Evolutionary conservation across 2,329 filamentous ascomycete genomes (phyloP).

Genomic region (Fusarium sp.): DNA sequence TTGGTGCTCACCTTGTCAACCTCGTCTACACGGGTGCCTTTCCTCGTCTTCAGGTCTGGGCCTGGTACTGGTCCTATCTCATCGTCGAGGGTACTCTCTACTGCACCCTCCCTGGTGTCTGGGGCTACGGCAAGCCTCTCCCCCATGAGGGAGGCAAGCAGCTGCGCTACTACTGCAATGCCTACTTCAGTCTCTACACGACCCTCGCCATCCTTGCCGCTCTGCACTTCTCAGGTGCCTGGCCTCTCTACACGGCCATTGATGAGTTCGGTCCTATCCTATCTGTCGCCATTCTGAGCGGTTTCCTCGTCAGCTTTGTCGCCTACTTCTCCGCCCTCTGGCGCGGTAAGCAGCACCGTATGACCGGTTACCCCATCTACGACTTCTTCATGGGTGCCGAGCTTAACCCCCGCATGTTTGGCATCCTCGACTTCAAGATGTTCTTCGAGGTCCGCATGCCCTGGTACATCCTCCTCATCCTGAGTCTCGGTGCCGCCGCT

Average conservation of each 20-base stretch:
- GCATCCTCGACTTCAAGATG: conserved; percentile 94
- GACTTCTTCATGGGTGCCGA: conserved; percentile 96
- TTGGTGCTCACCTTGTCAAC: conserved; percentile 75
- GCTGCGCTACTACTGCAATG: conserved; percentile 95
- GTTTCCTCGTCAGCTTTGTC: conserved; percentile 83
- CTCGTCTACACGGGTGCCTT: conserved; percentile 88
- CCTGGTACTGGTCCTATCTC: conserved; percentile 95
- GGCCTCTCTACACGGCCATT: conserved; percentile 90
- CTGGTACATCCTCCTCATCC: conserved; percentile 89
- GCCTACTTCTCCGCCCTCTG: conserved; percentile 88
- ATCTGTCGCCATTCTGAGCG: conserved; percentile 91
- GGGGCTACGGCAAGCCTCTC: conserved; percentile 88
- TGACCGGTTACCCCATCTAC: conserved; percentile 88
- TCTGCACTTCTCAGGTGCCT: conserved; percentile 85
- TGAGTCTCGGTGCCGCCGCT: conserved; percentile 80
- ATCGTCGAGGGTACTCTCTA: conserved; percentile 87
- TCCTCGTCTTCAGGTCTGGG: conserved; percentile 83
- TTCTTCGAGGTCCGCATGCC: conserved; percentile 94
- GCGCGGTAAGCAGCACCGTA: conserved; percentile 88
- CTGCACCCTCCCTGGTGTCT: conserved; percentile 87
- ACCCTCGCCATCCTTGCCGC: conserved; percentile 78
- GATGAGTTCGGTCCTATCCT: conserved; percentile 96
- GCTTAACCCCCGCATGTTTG: conserved; percentile 88
- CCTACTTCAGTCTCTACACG: conserved; percentile 85
- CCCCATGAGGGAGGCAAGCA: conserved; percentile 85